Percentiles rank a stretch among this genome's conserved stretches.
These are phyloP conservation scores for Sporothrix mexicana DNA, from an alignment of 2,329 filamentous ascomycete genomes.

Conservation along the genomic window DNA sequence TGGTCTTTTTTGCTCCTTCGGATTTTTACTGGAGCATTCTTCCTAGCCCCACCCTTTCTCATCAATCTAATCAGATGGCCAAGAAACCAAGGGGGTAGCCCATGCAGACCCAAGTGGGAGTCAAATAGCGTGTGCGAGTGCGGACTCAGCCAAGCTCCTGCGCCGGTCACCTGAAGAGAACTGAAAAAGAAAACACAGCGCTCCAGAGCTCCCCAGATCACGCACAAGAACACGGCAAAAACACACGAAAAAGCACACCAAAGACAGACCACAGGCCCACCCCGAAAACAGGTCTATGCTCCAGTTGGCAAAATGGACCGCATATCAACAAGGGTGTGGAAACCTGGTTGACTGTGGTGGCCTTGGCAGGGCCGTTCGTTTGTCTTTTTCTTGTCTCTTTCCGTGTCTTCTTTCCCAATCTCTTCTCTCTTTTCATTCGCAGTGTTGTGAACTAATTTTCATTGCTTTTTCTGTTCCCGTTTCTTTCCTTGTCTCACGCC, in stretches of 20 bases:
- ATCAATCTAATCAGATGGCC: slow-evolving; percentile 28
- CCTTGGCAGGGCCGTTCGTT: slow-evolving; percentile 8
- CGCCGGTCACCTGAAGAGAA: background rate
- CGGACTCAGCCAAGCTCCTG: too few species aligned
- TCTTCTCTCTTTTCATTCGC: background rate
- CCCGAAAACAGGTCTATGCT: slow-evolving; percentile 12
- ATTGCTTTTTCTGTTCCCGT: background rate
- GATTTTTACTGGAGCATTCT: too few species aligned
- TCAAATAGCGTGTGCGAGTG: too few species aligned
- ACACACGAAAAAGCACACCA: background rate
- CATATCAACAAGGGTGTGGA: slow-evolving; percentile 7
- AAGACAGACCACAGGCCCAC: background rate
- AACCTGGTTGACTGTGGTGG: background rate
- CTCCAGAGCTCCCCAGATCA: too few species aligned
- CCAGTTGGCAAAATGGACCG: background rate
- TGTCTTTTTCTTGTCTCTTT: background rate
- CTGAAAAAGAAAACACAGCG: background rate
- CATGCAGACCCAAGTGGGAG: too few species aligned
- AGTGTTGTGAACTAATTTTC: background rate
- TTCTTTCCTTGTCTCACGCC: background rate
- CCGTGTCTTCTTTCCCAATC: background rate
- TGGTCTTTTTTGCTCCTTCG: background rate
- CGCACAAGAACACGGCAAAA: background rate
- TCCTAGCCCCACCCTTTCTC: background rate
- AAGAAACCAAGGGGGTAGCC: background rate